A percentile compares a stretch with the other conserved stretches of the same genome.
Conservation (phyloP, 805 yeast genomes). For the Danielia oregonensis region DNA sequence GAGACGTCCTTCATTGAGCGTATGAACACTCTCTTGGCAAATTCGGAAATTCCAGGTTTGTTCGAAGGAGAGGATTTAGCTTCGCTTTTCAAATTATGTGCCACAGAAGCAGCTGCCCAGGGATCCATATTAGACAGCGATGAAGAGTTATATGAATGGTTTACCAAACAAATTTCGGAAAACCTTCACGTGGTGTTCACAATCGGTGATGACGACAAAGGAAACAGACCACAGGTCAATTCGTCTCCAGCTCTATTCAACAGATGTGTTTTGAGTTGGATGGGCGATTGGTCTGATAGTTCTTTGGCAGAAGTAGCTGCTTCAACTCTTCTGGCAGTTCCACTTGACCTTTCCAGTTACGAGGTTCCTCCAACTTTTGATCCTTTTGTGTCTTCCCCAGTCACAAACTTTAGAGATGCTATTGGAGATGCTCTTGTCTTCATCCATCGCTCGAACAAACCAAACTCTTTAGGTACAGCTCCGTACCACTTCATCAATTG, state of each 20-base stretch:
- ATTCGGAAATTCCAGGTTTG: slow-evolving; percentile 87
- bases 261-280: slow-evolving; percentile 83
- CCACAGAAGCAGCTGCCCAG: slow-evolving; percentile 51
- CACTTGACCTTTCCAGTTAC: slow-evolving; percentile 50
- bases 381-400: slow-evolving; percentile 8
- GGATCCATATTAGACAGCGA: slow-evolving; percentile 64
- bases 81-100: slow-evolving; percentile 50
- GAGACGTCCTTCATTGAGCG: slow-evolving; percentile 82
- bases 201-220: slow-evolving; percentile 43
- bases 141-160: slow-evolving; percentile 74
- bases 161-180: slow-evolving; percentile 57
- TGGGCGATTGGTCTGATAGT: slow-evolving; percentile 72
- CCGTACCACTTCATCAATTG: slow-evolving; percentile 60
- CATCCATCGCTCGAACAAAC: slow-evolving; percentile 37
- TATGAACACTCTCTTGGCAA: slow-evolving; percentile 90
- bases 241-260: slow-evolving; percentile 88
- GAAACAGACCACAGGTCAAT: slow-evolving; percentile 43
- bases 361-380: slow-evolving; percentile 25
- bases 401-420: slow-evolving; percentile 37
- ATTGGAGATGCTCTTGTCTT: slow-evolving; percentile 44
- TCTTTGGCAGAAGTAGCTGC: slow-evolving; percentile 51
- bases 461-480: slow-evolving; percentile 16
- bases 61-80: slow-evolving; percentile 71
- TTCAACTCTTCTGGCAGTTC: slow-evolving; percentile 39
- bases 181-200: slow-evolving; percentile 85